Conservation (phyloP, 805 yeast genomes). For the Danielozyma ontarioensis region DNA sequence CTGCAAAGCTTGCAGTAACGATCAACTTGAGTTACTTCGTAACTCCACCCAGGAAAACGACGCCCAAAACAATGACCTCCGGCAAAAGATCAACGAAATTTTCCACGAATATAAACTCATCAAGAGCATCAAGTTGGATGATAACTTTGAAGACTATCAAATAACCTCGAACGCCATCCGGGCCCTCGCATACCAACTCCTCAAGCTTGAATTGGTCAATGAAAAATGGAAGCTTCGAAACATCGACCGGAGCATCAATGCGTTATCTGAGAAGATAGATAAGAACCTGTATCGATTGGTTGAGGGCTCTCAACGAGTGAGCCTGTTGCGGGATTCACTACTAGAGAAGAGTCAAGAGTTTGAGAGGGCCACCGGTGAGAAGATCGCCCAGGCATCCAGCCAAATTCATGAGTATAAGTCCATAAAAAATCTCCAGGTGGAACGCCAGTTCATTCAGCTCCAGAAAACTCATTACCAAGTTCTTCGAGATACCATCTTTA, state of each 20-base stretch:
- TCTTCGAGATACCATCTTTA: constrained; percentile 21
- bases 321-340: constrained; percentile 1
- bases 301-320: constrained; percentile 1
- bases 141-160: neutral
- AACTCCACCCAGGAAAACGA: constrained; percentile 24
- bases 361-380: neutral
- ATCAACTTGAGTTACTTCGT: constrained; percentile 14
- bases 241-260: constrained; percentile 4
- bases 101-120: constrained; percentile 15
- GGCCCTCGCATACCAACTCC: constrained; percentile 24
- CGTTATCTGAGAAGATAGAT: constrained; percentile 8
- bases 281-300: too few species aligned
- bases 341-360: constrained; percentile 3
- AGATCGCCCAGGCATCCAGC: neutral
- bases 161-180: constrained; percentile 1
- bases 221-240: constrained; percentile 8
- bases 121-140: constrained; percentile 2
- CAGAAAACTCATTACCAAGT: constrained; percentile 19
- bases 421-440: constrained; percentile 13
- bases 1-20: constrained; percentile 19
- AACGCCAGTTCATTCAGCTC: constrained; percentile 19
- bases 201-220: constrained; percentile 20
- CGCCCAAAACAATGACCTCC: constrained; percentile 11
- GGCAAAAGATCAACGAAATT: constrained; percentile 20
- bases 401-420: constrained; percentile 3